Percentiles rank a stretch among this genome's conserved stretches.
phyloP scores from a whole-genome alignment of 2,329 filamentous ascomycete species.

The Elsinoe perseae region DNA sequence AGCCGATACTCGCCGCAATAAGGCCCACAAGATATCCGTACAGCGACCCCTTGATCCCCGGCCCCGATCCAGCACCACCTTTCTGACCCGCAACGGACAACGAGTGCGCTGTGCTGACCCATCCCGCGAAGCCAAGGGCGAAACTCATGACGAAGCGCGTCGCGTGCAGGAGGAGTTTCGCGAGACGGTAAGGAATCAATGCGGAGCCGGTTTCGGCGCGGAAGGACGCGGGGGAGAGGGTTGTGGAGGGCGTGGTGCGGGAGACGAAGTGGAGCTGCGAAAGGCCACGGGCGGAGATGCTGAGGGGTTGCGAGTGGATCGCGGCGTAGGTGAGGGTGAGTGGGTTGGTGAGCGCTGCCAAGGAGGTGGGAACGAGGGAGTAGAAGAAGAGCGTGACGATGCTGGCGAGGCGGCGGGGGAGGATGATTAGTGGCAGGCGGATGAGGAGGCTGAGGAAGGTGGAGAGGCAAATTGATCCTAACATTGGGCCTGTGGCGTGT shows the following conservation, averaged over 20 bases:
- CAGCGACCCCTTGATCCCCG: slow-evolving; percentile 59
- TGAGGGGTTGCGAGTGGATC: slow-evolving; percentile 81
- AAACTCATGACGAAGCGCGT: slow-evolving; percentile 87
- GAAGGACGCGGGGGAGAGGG: slow-evolving; percentile 37
- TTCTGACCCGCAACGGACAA: slow-evolving; percentile 52
- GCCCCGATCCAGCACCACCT: slow-evolving; percentile 27
- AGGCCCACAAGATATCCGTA: slow-evolving; percentile 94
- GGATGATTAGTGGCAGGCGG: slow-evolving; percentile 72
- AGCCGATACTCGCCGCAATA: slow-evolving; percentile 89
- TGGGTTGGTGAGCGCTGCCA: slow-evolving; percentile 81
- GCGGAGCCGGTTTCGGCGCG: slow-evolving; percentile 37
- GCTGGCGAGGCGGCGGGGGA: slow-evolving; percentile 67
- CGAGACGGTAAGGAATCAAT: slow-evolving; percentile 79
- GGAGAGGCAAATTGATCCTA: slow-evolving; percentile 85
- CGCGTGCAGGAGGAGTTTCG: slow-evolving; percentile 84
- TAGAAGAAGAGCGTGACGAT: slow-evolving; percentile 64
- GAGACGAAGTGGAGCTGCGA: slow-evolving; percentile 76
- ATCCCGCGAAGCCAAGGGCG: slow-evolving; percentile 86
- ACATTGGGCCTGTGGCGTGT: slow-evolving; percentile 78
- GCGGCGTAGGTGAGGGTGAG: slow-evolving; percentile 86
- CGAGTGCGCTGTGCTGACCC: slow-evolving; percentile 84
- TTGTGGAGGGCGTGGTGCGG: slow-evolving; percentile 65
- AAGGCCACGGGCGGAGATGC: slow-evolving; percentile 68
- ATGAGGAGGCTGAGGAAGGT: slow-evolving; percentile 74
- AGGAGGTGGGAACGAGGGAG: slow-evolving; percentile 74